A percentile compares a stretch with the other conserved stretches of the same genome.
phyloP scores from a whole-genome alignment of 345 rosid genomes.

The Rhizophora mangle region DNA sequence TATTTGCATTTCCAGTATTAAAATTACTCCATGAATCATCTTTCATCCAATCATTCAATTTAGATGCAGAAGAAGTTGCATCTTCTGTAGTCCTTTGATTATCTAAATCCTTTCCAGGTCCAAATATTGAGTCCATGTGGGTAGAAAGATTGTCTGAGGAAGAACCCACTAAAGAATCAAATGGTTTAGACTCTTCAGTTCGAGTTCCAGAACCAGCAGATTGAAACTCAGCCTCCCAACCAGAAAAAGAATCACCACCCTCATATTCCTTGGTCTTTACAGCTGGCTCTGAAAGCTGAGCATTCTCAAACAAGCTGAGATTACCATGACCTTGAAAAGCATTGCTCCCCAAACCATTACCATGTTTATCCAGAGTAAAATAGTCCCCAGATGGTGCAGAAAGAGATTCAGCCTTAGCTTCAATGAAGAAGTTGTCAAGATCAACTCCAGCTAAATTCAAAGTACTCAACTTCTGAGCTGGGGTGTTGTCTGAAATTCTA shows the following conservation, averaged over 20 bases:
- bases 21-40: constrained; percentile 41
- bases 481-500: constrained; percentile 21
- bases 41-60: constrained; percentile 45
- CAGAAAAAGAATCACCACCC: constrained; percentile 36
- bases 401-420: constrained; percentile 30
- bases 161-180: constrained; percentile 43
- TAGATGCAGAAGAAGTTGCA: constrained; percentile 31
- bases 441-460: constrained; percentile 50
- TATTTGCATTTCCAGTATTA: constrained; percentile 21
- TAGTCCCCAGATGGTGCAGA: constrained; percentile 27
- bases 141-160: constrained; percentile 46
- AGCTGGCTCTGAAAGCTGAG: constrained; percentile 33
- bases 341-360: constrained; percentile 27
- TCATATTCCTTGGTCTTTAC: constrained; percentile 19
- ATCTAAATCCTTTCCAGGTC: constrained; percentile 36
- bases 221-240: constrained; percentile 52
- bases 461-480: constrained; percentile 23
- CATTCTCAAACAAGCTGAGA: constrained; percentile 41
- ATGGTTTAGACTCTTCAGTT: constrained; percentile 29
- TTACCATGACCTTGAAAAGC: constrained; percentile 27
- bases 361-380: constrained; percentile 14
- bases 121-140: constrained; percentile 61
- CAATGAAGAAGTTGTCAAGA: constrained; percentile 44
- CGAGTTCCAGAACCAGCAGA: constrained; percentile 34
- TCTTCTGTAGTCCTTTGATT: constrained; percentile 33